A percentile compares a stretch with the other conserved stretches of the same genome.
Evolutionary conservation across 352 stramenopile species (phyloP).

Genomic region (Phytophthora aleatoria): DNA sequence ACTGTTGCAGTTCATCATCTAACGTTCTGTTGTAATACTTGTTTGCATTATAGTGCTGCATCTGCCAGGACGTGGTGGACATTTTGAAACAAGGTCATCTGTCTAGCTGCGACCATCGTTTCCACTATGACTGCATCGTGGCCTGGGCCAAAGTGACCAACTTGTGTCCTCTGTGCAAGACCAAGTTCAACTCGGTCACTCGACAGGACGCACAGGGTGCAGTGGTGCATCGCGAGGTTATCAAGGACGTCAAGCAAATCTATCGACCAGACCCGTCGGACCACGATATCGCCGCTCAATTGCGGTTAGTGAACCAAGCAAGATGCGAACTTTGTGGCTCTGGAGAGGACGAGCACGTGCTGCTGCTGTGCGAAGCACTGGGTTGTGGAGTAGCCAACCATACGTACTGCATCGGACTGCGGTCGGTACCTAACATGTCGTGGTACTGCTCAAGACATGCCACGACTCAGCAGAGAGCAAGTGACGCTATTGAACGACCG

Average conservation of each 20-base stretch:
- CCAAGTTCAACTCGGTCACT: constrained; percentile 64
- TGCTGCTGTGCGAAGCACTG: constrained; percentile 76
- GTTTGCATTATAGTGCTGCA: constrained; percentile 58
- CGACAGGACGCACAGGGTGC: constrained; percentile 43
- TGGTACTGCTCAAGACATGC: constrained; percentile 78
- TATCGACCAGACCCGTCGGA: constrained; percentile 65
- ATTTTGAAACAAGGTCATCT: constrained; percentile 59
- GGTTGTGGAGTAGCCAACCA: constrained; percentile 69
- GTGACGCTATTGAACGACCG: constrained; percentile 58
- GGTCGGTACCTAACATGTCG: constrained; percentile 53
- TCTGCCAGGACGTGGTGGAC: constrained; percentile 78
- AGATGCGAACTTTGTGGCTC: constrained; percentile 74
- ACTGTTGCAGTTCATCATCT: neutral
- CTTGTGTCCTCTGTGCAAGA: constrained; percentile 83
- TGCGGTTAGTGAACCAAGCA: constrained; percentile 73
- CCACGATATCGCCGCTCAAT: constrained; percentile 69
- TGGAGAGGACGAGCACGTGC: constrained; percentile 79
- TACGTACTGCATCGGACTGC: constrained; percentile 77
- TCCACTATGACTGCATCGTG: constrained; percentile 87
- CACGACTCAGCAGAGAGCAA: constrained; percentile 41
- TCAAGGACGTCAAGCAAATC: constrained; percentile 66
- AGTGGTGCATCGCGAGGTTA: constrained; percentile 39
- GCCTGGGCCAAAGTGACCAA: constrained; percentile 86
- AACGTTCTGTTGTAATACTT: constrained; percentile 9
- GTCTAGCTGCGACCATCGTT: constrained; percentile 71